These are phyloP conservation scores for Aspergillus persii DNA, from an alignment of 2,329 filamentous ascomycete genomes.

Conservation along the genomic window DNA sequence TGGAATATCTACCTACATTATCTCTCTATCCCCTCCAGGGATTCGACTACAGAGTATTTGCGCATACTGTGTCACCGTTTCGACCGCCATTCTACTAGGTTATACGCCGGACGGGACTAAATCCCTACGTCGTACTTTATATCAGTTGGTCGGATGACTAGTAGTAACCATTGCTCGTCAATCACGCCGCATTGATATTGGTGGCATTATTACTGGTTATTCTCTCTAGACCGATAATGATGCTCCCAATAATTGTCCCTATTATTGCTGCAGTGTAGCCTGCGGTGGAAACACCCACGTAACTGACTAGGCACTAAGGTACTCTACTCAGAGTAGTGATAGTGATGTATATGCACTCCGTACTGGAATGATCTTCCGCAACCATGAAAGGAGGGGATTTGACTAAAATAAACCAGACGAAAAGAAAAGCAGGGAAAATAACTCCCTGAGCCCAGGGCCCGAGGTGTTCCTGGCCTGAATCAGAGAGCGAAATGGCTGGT, in stretches of 20 bases:
- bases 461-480: conserved; percentile 25
- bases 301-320: too few relatives aligned
- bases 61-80: background rate
- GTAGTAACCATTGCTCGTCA: background rate
- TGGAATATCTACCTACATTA: too few relatives aligned
- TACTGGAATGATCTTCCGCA: too few relatives aligned
- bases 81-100: background rate
- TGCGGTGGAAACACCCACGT: conserved; percentile 5
- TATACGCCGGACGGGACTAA: background rate
- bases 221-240: background rate
- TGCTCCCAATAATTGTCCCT: background rate
- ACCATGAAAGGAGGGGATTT: background rate
- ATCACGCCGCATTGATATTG: background rate
- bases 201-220: background rate
- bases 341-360: background rate
- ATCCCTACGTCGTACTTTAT: background rate
- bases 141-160: background rate
- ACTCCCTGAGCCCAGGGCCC: conserved; percentile 19
- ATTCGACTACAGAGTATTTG: too few relatives aligned
- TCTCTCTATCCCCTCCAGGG: background rate
- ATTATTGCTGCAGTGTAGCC: conserved; percentile 6
- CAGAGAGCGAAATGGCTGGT: conserved; percentile 22
- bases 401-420: conserved; percentile 5
- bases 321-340: conserved; percentile 5
- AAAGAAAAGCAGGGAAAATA: background rate